Conservation (phyloP, 192 early-diverging fungal genomes). For the Rhizoclosmatium sp. region DNA sequence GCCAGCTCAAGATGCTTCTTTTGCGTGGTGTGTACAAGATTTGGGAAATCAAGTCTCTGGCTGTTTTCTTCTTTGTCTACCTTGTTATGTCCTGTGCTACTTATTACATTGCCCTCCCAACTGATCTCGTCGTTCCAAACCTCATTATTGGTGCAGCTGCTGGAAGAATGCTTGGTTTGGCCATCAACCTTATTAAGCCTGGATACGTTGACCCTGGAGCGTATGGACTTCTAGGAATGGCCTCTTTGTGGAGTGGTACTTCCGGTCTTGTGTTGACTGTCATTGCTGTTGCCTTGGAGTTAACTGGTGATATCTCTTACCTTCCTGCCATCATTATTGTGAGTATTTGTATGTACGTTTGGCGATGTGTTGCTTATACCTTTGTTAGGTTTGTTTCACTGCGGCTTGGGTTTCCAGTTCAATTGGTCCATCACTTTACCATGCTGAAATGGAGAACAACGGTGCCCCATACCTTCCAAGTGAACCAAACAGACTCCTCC, state of each 20-base stretch:
- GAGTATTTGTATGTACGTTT: neutral
- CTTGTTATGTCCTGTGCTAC: constrained; percentile 38
- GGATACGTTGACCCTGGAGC: constrained; percentile 43
- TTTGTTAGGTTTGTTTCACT: neutral
- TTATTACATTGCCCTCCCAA: constrained; percentile 53
- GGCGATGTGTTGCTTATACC: constrained; percentile 11
- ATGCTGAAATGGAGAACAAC: constrained; percentile 47
- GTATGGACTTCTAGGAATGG: constrained; percentile 46
- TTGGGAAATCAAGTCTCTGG: constrained; percentile 32
- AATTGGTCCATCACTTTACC: constrained; percentile 44
- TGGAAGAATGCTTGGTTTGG: constrained; percentile 42
- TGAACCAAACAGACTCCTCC: constrained; percentile 40
- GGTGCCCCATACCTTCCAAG: constrained; percentile 40
- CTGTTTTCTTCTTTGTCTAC: constrained; percentile 46
- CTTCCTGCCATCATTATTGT: constrained; percentile 45
- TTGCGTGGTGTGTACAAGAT: constrained; percentile 41
- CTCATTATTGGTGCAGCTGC: constrained; percentile 50
- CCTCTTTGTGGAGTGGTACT: constrained; percentile 46
- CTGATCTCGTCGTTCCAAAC: constrained; percentile 51
- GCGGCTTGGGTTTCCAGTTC: constrained; percentile 28
- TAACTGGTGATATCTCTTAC: constrained; percentile 47
- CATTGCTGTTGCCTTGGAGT: constrained; percentile 43
- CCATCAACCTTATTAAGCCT: constrained; percentile 38
- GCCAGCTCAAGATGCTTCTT: constrained; percentile 48
- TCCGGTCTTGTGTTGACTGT: constrained; percentile 48